phyloP scores from a whole-genome alignment of 805 yeast genomes.

The Candida pseudoglaebosa region DNA sequence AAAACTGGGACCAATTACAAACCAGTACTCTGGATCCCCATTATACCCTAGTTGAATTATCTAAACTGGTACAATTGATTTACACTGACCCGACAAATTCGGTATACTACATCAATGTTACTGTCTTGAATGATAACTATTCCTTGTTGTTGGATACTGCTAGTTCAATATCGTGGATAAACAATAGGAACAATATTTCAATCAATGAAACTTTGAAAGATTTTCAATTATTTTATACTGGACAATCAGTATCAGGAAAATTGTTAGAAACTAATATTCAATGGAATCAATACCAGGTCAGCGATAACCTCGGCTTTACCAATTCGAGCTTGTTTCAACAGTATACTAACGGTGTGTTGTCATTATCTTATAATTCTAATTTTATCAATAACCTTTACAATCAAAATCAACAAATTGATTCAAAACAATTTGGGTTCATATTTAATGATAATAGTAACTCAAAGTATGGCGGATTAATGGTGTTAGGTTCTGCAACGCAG shows the following conservation, averaged over 20 bases:
- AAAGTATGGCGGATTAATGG: constrained; percentile 23
- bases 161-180: constrained; percentile 59
- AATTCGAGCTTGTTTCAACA: constrained; percentile 12
- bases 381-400: not conserved
- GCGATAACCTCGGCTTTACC: not conserved
- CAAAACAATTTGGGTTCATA: not conserved
- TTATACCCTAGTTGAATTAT: constrained; percentile 14
- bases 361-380: constrained; percentile 21
- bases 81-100: constrained; percentile 19
- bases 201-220: constrained; percentile 21
- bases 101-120: constrained; percentile 15
- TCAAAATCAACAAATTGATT: constrained; percentile 3
- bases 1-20: not conserved
- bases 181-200: not conserved
- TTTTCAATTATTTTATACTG: constrained; percentile 44
- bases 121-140: constrained; percentile 18
- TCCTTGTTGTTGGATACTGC: constrained; percentile 61
- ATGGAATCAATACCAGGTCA: not conserved
- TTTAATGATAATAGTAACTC: not conserved
- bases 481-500: constrained; percentile 20
- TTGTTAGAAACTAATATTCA: constrained; percentile 22
- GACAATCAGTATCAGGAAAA: constrained; percentile 51
- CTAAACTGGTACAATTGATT: constrained; percentile 15
- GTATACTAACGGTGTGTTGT: constrained; percentile 21
- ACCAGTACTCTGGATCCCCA: constrained; percentile 10